Base-by-base conservation (phyloP, 768 basidiomycete species). In the Suillus tomentosus region DNA sequence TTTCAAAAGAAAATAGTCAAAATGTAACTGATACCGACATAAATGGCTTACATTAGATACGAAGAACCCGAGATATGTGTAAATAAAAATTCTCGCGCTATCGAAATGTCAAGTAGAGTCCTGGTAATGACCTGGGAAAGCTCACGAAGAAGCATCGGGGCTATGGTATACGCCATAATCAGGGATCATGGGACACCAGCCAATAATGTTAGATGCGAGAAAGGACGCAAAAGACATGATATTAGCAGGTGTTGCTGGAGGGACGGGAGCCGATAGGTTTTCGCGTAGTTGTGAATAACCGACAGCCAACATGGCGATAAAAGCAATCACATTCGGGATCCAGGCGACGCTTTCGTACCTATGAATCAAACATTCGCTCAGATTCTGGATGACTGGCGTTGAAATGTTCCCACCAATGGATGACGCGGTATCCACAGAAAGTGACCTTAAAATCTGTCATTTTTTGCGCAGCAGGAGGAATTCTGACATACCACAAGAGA, bases 401-500 rank as follows among this genome's bases (percentile, higher is more conserved):
- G 5, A 11, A 47, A 2, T 11, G n/a, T 11, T 47, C 47, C 5
- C n/a, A 47, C 47, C 47, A 47, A 47, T 47, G 47, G 11, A 47
- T 47, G n/a, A 47, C n/a, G 11, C 47, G 47, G 47, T 47, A 47
- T 47, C 47, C 47, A 1, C 47, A 47, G 47, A 22, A 47, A 47
- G 47, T 22, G n/a, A 47, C 2, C 47, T 47, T 47, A 10, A 47
- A 22, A 47, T 0, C 10, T 47, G n/a, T 47, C 11, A 47, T 6
- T 22, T 22, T 22, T 13, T 10, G 47, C 6, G 19, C n/a, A 22
- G 5, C 11, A 47, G 5, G n/a, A 47, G n/a, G 0, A 47, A 2
- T 47, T 47, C 47, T 5, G 47, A 47, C 47, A 47, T 47, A 47
- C 47, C 47, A 22, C 47, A 47, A 47, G 47, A 47, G 47, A 47